Conservation (phyloP, 371 early-diverging fungal species). For the Mucor saturninus region DNA sequence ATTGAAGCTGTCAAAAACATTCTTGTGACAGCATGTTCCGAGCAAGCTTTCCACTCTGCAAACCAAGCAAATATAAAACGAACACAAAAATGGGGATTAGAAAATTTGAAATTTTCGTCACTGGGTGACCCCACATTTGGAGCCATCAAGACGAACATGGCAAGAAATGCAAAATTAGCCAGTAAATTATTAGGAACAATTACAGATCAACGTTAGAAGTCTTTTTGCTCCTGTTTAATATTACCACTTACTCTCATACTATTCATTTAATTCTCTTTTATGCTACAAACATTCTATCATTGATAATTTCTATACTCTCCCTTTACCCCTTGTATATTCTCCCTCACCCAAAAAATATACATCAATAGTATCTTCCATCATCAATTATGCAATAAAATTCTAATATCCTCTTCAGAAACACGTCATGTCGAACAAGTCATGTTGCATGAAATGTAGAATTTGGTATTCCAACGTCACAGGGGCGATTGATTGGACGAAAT, state of each 20-base stretch:
- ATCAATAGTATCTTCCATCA: too few species aligned
- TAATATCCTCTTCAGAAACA: too few species aligned
- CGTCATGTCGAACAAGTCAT: too few species aligned
- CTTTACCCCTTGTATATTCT: too few species aligned
- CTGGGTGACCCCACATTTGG: conserved; percentile 51
- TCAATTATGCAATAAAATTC: too few species aligned
- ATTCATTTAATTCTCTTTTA: background rate
- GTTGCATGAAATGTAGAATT: too few species aligned
- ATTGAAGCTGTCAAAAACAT: conserved; percentile 79
- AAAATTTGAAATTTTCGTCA: conserved; percentile 59
- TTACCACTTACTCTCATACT: background rate
- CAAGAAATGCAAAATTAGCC: conserved; percentile 57
- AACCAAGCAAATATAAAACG: conserved; percentile 33
- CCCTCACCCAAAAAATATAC: too few species aligned
- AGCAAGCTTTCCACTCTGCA: conserved; percentile 50
- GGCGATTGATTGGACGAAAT: conserved; percentile 2
- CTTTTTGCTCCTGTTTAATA: background rate
- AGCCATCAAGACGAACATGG: conserved; percentile 48
- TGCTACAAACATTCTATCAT: too few species aligned
- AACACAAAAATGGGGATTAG: conserved; percentile 58
- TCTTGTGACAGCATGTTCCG: conserved; percentile 73
- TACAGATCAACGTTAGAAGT: conserved; percentile 42
- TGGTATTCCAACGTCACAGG: too few species aligned
- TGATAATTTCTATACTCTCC: too few species aligned
- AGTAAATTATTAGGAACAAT: conserved; percentile 64